Evolutionary conservation across 257 asterid species (phyloP), one percentile per base, ranked within the genome.

Genomic region (Salvia splendens): DNA sequence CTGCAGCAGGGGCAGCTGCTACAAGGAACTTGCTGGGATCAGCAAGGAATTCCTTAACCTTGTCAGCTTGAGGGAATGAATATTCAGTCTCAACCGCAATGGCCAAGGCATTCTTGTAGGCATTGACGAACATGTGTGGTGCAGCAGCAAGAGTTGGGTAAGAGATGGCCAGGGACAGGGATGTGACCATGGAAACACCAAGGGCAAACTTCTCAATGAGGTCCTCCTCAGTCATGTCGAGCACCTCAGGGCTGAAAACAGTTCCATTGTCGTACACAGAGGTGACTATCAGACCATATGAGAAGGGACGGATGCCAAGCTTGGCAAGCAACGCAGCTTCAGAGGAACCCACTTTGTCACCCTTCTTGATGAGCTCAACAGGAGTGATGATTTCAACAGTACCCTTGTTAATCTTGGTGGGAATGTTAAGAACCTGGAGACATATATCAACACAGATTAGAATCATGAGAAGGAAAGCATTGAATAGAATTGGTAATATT

Each of bases 371-470:
- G 9, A 94, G 95, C 74, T 94, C 99, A 6, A 91, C 99, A 9
- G 99, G 97, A n/a, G 99, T 94, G 64, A 94, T 84, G 11, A 94
- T 94, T 75, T 94, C 99, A 12, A 94, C 99, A 15, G 97, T 94
- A 69, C 99, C 99, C 91, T 94, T 94, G 96, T 94, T 94, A 78
- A 94, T 94, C 86, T 94, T 94, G 9, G 99, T 94, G 2, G 99
- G 99, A 36, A 94, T 94, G 76, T 94, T 88, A 35, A 94, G 93
- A 24, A 88, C 97, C 97, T 92, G 74, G 2, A 55, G 7, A 40
- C 9, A 38, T 4, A 20, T 20, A 20, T 40, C 1, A 2, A 38
- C 5, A 0, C 4, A 14, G 4, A 33, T 47, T 16, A 47, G 17
- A 57, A 3, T 3, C 20, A 9, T 3, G 4, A 3, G 4, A 9